Evolutionary conservation across 73 alveolate genomes (phyloP).

Genomic region (Stentor coeruleus): DNA sequence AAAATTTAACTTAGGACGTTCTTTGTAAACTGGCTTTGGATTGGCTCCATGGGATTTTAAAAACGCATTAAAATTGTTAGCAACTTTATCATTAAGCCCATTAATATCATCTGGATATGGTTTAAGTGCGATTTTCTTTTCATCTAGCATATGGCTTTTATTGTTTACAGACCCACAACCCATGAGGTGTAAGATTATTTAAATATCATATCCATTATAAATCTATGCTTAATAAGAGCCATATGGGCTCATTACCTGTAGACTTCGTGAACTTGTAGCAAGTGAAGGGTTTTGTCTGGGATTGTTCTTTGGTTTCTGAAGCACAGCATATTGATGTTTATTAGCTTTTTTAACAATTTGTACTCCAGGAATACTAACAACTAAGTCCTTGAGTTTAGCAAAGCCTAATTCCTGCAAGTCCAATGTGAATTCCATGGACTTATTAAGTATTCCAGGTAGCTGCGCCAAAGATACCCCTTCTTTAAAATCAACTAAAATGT

Average conservation of each 20-base stretch:
- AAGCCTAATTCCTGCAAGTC: conserved; percentile 53
- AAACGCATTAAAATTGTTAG: neutral
- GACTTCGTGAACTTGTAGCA: too few species aligned
- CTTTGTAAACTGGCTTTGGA: neutral
- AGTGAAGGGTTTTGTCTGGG: too few species aligned
- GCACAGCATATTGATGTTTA: conserved; percentile 45
- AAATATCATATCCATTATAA: too few species aligned
- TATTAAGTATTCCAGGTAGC: conserved; percentile 44
- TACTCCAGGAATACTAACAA: conserved; percentile 42
- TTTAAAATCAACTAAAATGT: conserved; percentile 36
- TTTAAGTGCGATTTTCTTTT: neutral
- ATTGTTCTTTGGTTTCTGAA: neutral
- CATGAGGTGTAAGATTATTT: too few species aligned
- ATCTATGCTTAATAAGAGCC: too few species aligned
- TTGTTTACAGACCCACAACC: neutral
- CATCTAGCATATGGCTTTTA: neutral
- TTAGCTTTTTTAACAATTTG: conserved; percentile 37
- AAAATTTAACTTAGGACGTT: neutral
- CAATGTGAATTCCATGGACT: conserved; percentile 38
- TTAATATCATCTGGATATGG: neutral
- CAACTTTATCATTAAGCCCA: neutral
- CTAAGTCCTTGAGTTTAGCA: conserved; percentile 61
- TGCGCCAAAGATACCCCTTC: conserved; percentile 56
- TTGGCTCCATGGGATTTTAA: neutral
- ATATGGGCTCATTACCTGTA: too few species aligned